Evolutionary conservation across 148 eudicot genomes (phyloP).

Genomic region (Rhododendron vialii): DNA sequence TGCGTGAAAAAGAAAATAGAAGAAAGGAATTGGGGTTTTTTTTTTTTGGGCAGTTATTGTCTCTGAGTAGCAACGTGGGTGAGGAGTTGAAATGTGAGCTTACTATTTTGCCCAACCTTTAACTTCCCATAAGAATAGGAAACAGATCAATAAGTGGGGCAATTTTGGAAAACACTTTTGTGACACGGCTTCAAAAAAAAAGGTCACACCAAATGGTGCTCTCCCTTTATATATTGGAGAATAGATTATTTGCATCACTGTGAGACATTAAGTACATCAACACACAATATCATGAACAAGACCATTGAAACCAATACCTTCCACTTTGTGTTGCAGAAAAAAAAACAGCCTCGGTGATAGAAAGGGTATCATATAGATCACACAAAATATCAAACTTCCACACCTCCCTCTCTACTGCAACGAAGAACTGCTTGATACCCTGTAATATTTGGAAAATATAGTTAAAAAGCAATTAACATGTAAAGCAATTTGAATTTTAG

Average conservation of each 20-base stretch:
- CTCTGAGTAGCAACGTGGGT: no score
- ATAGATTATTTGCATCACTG: not conserved
- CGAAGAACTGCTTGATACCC: slow-evolving; percentile 98
- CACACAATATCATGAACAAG: not conserved
- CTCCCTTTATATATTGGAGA: no score
- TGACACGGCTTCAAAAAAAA: no score
- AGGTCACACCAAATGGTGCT: no score
- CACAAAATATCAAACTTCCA: slow-evolving; percentile 98
- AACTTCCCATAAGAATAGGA: no score
- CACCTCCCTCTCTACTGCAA: slow-evolving; percentile 90
- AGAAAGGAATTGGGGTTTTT: no score
- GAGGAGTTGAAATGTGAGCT: no score
- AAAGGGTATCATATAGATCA: slow-evolving; percentile 93
- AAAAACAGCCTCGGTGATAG: slow-evolving; percentile 88
- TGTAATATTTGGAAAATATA: slow-evolving; percentile 20
- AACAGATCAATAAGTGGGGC: no score
- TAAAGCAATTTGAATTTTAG: not conserved
- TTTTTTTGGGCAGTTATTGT: no score
- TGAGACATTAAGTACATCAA: not conserved
- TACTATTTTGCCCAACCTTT: no score
- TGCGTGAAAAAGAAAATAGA: no score
- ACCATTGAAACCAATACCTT: slow-evolving; percentile 46
- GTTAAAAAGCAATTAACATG: not conserved
- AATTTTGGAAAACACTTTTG: no score
- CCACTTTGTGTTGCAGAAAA: slow-evolving; percentile 89